A percentile compares a stretch with the other conserved stretches of the same genome.
These are phyloP conservation scores for Meyerozyma elateridarum DNA, from an alignment of 1,139 yeast species.

Conservation along the genomic window DNA sequence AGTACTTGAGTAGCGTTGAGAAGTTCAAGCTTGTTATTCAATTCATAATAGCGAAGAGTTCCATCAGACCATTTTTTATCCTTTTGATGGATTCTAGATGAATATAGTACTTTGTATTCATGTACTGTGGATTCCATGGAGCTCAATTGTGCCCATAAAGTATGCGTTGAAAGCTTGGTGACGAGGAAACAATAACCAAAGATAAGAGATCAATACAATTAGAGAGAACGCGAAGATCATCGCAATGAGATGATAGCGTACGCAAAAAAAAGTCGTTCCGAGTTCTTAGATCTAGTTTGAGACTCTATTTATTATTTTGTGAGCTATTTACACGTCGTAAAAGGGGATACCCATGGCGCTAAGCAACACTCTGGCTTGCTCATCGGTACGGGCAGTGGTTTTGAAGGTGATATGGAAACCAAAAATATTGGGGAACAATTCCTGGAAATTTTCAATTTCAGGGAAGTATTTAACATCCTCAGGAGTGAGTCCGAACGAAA, in stretches of 20 bases:
- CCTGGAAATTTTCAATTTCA: constrained; percentile 88
- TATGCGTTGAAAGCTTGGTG: too few species aligned
- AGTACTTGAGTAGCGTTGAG: constrained; percentile 15
- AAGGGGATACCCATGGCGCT: constrained; percentile 85
- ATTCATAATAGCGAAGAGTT: constrained; percentile 37
- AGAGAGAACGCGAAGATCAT: too few species aligned
- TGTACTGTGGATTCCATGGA: constrained; percentile 24
- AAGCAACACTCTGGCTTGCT: constrained; percentile 82
- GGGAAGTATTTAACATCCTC: constrained; percentile 84
- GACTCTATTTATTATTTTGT: too few species aligned
- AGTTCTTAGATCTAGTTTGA: too few species aligned
- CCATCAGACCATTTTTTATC: constrained; percentile 58
- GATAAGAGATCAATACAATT: too few species aligned
- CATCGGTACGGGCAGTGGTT: constrained; percentile 87
- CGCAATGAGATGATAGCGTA: too few species aligned
- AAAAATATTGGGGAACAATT: constrained; percentile 80
- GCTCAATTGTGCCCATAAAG: too few species aligned
- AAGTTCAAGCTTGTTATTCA: constrained; percentile 45
- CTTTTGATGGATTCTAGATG: constrained; percentile 44
- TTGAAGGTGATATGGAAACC: constrained; percentile 85
- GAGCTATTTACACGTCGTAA: constrained; percentile 14
- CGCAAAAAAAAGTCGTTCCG: too few species aligned
- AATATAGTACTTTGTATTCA: constrained; percentile 38
- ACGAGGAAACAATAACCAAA: too few species aligned
- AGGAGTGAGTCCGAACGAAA: constrained; percentile 77